phyloP scores from a whole-genome alignment of 306 rosid genomes.

The Dalbergia cultrata region DNA sequence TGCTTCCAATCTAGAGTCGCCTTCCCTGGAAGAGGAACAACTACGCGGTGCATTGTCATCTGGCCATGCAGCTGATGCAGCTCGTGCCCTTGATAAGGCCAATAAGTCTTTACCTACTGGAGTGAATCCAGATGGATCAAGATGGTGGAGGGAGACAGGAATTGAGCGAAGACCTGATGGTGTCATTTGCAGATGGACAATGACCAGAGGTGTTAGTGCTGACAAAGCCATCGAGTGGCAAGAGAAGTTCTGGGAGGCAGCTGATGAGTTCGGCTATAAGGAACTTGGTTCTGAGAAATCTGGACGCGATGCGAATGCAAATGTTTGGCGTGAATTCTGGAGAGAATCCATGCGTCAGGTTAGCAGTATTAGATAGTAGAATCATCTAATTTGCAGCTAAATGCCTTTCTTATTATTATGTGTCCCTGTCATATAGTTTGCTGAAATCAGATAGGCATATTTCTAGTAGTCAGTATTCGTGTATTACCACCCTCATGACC shows the following conservation, averaged over 20 bases:
- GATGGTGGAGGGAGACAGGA: conserved; percentile 95
- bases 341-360: conserved; percentile 89
- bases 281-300: conserved; percentile 99
- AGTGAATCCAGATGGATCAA: conserved; percentile 73
- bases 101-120: conserved; percentile 56
- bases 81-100: conserved; percentile 65
- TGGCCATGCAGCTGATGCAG: conserved; percentile 76
- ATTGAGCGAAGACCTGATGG: conserved; percentile 88
- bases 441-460: conserved; percentile 20
- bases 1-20: conserved; percentile 49
- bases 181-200: conserved; percentile 87
- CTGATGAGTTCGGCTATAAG: conserved; percentile 89
- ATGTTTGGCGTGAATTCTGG: conserved; percentile 97
- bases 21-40: conserved; percentile 65
- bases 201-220: conserved; percentile 86
- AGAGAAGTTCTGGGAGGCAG: conserved; percentile 94
- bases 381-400: conserved; percentile 22
- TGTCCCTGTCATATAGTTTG: conserved; percentile 3
- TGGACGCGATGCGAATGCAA: conserved; percentile 88
- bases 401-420: background rate
- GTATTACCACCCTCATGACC: background rate
- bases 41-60: conserved; percentile 63
- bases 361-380: conserved; percentile 44
- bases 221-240: conserved; percentile 88
- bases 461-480: background rate